These are phyloP conservation scores for Citrus sinensis DNA, from an alignment of 345 rosid genomes.

Conservation along the genomic window DNA sequence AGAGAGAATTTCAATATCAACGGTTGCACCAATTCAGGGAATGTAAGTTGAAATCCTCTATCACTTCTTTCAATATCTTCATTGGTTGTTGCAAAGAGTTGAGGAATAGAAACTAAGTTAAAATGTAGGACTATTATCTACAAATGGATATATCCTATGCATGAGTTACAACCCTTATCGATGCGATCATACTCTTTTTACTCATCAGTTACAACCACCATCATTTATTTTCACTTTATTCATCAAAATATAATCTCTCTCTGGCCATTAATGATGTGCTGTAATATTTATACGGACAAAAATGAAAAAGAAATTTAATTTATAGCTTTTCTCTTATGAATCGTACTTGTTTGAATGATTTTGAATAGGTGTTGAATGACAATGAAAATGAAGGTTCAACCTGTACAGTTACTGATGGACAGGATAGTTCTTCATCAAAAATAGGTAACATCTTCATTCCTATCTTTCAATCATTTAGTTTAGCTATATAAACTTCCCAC, in stretches of 20 bases:
- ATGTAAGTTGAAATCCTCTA: conserved; percentile 29
- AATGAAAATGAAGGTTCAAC: conserved; percentile 36
- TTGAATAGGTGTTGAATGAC: conserved; percentile 38
- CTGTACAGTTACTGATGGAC: conserved; percentile 36
- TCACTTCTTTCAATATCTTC: not conserved
- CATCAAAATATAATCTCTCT: not conserved
- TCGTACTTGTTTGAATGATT: not conserved
- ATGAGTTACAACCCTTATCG: not conserved
- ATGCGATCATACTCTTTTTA: not conserved
- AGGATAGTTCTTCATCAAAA: conserved; percentile 47
- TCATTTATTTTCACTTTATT: not conserved
- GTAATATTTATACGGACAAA: not conserved
- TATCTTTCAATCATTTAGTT: not conserved
- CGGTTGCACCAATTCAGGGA: conserved; percentile 29
- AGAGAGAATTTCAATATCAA: conserved; percentile 47
- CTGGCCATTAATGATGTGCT: not conserved
- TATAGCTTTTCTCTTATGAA: not conserved
- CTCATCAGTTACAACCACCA: not conserved
- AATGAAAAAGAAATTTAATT: not conserved
- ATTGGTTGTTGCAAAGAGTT: not conserved
- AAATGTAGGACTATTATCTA: not conserved
- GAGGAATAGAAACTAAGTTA: not conserved
- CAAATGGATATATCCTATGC: not conserved
- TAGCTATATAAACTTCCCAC: not conserved
- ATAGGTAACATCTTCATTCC: conserved; percentile 39